phyloP scores from a whole-genome alignment of 306 rosid genomes.

The Fragaria iinumae region DNA sequence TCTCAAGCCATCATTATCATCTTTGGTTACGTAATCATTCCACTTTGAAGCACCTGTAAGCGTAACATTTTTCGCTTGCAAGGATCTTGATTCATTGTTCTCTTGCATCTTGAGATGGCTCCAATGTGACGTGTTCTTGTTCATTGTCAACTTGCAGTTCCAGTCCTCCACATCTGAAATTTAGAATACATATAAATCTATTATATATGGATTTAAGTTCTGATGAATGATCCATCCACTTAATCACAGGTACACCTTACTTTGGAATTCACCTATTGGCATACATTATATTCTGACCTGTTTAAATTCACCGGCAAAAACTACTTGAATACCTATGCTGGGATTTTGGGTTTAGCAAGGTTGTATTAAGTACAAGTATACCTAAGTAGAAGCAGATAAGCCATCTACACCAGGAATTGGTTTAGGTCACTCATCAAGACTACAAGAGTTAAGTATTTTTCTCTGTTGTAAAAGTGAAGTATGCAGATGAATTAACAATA shows the following conservation, averaged over 20 bases:
- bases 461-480: too few species aligned
- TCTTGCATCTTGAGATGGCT: constrained; percentile 4
- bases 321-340: not conserved
- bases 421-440: not conserved
- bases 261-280: too few species aligned
- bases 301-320: too few species aligned
- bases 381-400: not conserved
- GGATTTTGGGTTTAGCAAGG: not conserved
- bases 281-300: too few species aligned
- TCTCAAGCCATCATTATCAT: constrained; percentile 32
- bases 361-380: not conserved
- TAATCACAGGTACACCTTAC: too few species aligned
- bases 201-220: not conserved
- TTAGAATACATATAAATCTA: not conserved
- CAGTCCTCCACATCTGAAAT: constrained; percentile 33
- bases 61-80: constrained; percentile 16
- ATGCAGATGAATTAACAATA: not conserved
- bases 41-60: constrained; percentile 51
- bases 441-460: too few species aligned
- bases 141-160: constrained; percentile 15
- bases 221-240: not conserved
- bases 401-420: not conserved
- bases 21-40: constrained; percentile 52
- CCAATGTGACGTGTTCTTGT: constrained; percentile 23
- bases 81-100: constrained; percentile 21